Evolutionary conservation across 352 stramenopile species (phyloP), one percentile per base, ranked within the genome.

Genomic region (Globisporangium megalacanthum): DNA sequence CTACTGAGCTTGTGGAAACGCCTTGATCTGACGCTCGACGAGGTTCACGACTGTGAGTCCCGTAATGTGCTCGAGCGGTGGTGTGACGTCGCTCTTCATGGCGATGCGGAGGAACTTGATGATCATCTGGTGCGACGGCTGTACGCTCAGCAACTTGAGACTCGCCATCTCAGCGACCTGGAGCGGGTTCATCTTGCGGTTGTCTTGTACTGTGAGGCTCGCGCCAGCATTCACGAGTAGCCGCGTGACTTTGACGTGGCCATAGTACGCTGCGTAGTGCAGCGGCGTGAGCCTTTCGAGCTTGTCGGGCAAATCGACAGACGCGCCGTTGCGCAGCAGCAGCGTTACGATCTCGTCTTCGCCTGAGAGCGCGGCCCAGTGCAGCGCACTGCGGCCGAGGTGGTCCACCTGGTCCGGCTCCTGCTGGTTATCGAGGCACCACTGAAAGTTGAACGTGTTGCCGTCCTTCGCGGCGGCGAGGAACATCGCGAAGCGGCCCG

Each of bases 71-170:
- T 93, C 75, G 15, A 93, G 72, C n/a, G 80, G 77, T 47, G 80
- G 83, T 25, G 80, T 89, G n/a, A 66, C 80, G 22, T 75, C 56
- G 48, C 87, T 68, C 22, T 88, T 86, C 83, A 93, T 93, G 33
- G 79, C 69, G 25, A 82, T 77, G 41, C 83, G 80, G n/a, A 93
- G 55, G 54, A 86, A 90, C 58, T 89, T 88, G 56, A 86, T 78
- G 66, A 93, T 88, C 77, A 93, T 88, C 47, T 90, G 80, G 49
- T 93, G 83, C 19, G 79, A 87, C n/a, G 83, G 83, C 58, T 89
- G 79, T 41, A 89, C 79, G 61, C 75, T 93, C 14, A 70, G 62
- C n/a, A 89, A 59, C 56, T 83, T 85, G 35, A 92, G 75, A 49
- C 72, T 86, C 20, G 78, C 83, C 71, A 89, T 90, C 51, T 92